Evolutionary conservation across 768 basidiomycete genomes (phyloP), one percentile per base, ranked within the genome.

Genomic region (Trametes gibbosa): DNA sequence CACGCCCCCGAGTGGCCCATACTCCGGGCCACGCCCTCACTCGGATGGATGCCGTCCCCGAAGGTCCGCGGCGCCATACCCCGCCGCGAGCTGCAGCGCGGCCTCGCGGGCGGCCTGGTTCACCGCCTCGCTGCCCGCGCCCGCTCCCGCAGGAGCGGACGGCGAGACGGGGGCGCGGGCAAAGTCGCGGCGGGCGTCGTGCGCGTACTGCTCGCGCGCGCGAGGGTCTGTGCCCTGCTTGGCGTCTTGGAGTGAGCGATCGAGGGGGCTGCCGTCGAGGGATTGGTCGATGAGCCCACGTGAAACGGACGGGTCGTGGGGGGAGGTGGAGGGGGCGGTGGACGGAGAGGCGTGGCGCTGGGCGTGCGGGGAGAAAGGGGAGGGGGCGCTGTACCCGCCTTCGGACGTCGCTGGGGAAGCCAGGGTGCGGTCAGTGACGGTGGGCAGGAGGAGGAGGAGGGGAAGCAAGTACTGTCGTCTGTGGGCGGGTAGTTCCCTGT

Each of bases 221-320:
- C 56, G 21, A 25, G 24, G 56, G 59, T 71, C 70, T 16, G 47
- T 27, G 35, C 70, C 70, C 53, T 71, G 70, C 59, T 63, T 62
- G 16, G 70, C 70, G 53, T 71, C 70, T 24, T 65, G 61, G 25
- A 69, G 39, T 53, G 65, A 65, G 23, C 61, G 32, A 6, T 59
- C 63, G 14, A 68, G 53, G 17, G 62, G 63, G 2, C 64, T 66
- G 39, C 70, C 68, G 25, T 48, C 64, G 41, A 56, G 35, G 19
- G 68, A 69, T 60, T 69, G 68, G 62, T 65, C 68, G 35, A 69
- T 53, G 12, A 71, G 66, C 9, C 68, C 67, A n/a, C n/a, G n/a
- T n/a, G n/a, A n/a, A n/a, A n/a, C n/a, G n/a, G n/a, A n/a, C n/a
- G n/a, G n/a, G n/a, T n/a, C n/a, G n/a, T n/a, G n/a, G 1, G 53